Base-by-base conservation (phyloP, 371 early-diverging fungal genomes). In the Conidiobolus incongruus region DNA sequence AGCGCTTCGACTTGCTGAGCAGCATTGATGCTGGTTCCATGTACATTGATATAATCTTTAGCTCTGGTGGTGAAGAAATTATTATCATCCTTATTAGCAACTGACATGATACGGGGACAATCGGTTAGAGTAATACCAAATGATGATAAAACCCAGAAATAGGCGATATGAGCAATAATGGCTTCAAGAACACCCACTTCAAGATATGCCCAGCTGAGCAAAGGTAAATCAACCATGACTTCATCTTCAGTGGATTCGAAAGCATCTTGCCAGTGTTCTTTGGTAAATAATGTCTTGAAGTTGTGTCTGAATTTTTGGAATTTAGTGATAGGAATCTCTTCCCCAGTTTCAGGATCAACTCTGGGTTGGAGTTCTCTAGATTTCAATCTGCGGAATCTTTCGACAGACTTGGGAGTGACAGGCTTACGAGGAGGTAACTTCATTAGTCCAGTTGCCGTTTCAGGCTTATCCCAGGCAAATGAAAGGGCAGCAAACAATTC, bases 401-500 rank as follows among this genome's bases (percentile, higher is more conserved):
- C 69, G 43, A 82, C 67, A 11, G 83, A 74, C 23, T 63, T 63
- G 4, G 63, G 56, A 1, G 72, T 82, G 15, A 92, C 91, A 6
- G 89, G 88, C 49, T 77, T 81, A 43, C 94, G 78, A 33, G 96
- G 96, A 31, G 66, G 68, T 39, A 85, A 56, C 50, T 65, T 75
- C 92, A 95, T 92, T 47, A 94, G 56, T 24, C 79, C 77, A 23
- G 51, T 63, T 35, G 53, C 50, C 0, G 70, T 57, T 65, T 95
- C 96, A 12, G 93, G 74, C 8, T 61, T 60, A 60, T 95, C 96
- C 72, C 73, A 95, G n/a, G 96, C 94, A 61, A 73, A 92, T 5
- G 81, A 64, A 26, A 93, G 61, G 6, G 92, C 86, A 16, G 73
- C 61, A 48, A 81, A 65, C 47, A 95, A 47, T 58, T 94, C 96